Percentiles rank a stretch among this genome's conserved stretches.
Conservation (phyloP, 2,329 filamentous ascomycete genomes). For the Trichophyton benhamiae region DNA sequence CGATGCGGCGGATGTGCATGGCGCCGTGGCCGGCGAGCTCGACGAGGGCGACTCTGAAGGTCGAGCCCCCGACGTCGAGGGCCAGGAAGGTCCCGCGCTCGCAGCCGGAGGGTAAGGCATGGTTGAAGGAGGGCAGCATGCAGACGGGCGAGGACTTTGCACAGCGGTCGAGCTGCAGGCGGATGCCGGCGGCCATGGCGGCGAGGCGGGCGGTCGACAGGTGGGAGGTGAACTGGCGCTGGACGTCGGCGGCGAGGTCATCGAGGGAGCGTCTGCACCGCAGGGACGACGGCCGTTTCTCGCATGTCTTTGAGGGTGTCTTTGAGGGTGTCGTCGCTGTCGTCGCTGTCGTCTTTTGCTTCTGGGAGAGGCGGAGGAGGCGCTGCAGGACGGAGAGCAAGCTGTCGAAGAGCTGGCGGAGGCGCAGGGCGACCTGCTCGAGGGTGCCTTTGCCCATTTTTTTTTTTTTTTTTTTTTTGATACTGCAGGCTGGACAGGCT, state of each 20-base stretch:
- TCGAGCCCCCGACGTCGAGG: constrained; percentile 55
- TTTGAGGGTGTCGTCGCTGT: not conserved
- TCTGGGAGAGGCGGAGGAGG: constrained; percentile 24
- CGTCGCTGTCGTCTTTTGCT: too few relatives aligned
- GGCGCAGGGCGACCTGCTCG: constrained; percentile 28
- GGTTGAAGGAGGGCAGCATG: constrained; percentile 55
- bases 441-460: constrained; percentile 18
- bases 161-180: constrained; percentile 42
- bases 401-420: constrained; percentile 32
- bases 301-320: not conserved
- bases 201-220: constrained; percentile 27
- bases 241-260: constrained; percentile 29
- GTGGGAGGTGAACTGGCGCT: constrained; percentile 27
- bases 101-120: constrained; percentile 46
- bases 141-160: constrained; percentile 45
- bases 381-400: constrained; percentile 29
- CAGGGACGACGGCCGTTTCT: constrained; percentile 22
- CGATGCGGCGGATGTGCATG: constrained; percentile 46
- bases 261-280: constrained; percentile 26
- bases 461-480: too few relatives aligned
- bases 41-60: constrained; percentile 50
- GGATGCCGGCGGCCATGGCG: constrained; percentile 33
- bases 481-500: too few relatives aligned
- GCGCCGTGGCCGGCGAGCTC: constrained; percentile 39
- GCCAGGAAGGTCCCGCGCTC: constrained; percentile 50